phyloP scores from a whole-genome alignment of 768 basidiomycete genomes.

The Hygrocybe punicea region DNA sequence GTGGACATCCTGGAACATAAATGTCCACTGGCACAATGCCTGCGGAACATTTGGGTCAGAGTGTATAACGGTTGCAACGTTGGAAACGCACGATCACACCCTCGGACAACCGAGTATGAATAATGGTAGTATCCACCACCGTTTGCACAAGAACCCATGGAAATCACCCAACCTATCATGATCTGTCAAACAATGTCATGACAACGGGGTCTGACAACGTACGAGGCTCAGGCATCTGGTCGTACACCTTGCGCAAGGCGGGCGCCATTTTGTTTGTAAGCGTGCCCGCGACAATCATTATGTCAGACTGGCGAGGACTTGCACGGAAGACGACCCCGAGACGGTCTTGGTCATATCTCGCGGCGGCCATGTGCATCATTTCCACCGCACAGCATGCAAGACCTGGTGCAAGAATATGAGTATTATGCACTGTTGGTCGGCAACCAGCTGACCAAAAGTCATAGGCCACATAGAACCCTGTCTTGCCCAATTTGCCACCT shows the following conservation, averaged over 20 bases:
- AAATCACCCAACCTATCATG: conserved; percentile 88
- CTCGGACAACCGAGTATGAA: conserved; percentile 97
- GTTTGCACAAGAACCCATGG: conserved; percentile 99
- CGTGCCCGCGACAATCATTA: conserved; percentile 99
- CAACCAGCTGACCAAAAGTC: conserved; percentile 67
- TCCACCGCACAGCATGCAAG: conserved; percentile 99
- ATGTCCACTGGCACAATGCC: conserved; percentile 98
- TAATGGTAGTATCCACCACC: conserved; percentile 98
- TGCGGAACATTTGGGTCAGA: conserved; percentile 29
- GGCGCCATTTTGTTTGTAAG: conserved; percentile 99
- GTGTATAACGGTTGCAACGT: neutral
- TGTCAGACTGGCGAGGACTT: conserved; percentile 94
- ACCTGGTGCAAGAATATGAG: conserved; percentile 44
- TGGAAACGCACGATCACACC: conserved; percentile 81
- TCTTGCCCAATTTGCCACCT: conserved; percentile 94
- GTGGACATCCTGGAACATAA: conserved; percentile 94
- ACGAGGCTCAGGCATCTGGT: conserved; percentile 99
- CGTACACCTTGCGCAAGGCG: conserved; percentile 91
- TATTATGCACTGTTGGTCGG: conserved; percentile 1
- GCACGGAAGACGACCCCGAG: conserved; percentile 98
- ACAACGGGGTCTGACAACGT: conserved; percentile 27
- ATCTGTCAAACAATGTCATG: neutral
- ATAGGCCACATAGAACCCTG: conserved; percentile 99
- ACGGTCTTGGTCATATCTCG: conserved; percentile 97
- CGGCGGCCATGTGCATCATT: conserved; percentile 99